Evolutionary conservation across 2,329 filamentous ascomycete species (phyloP), one percentile per base, ranked within the genome.

Genomic region (Clarireedia homoeocarpa): DNA sequence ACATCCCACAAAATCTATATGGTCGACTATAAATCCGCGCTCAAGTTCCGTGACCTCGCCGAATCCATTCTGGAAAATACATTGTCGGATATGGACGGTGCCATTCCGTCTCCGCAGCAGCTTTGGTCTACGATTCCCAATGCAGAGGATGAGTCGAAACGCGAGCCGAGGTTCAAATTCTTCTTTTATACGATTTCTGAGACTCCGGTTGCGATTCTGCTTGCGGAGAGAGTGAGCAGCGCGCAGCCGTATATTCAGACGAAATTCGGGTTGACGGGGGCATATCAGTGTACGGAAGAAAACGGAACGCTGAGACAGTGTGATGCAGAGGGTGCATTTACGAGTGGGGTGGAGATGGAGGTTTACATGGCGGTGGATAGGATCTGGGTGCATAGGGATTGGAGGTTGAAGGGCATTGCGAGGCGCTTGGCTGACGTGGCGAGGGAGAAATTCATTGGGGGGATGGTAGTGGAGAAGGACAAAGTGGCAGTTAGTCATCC

Each of bases 401-500:
- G 80, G 57, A 75, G 83, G 34, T 71, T 78, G 44, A 75, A 77
- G 61, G 80, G 81, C 7, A 76, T 85, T 52, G 83, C 82, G 4
- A 75, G 75, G 52, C 73, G 75, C 54, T 69, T 86, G 47, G 67
- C 86, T 17, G 79, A 85, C 58, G 76, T 74, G 55, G 78, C 79
- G 24, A 72, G 77, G 54, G 73, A 71, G 56, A 75, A 60, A 63
- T 83, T 83, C 63, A 73, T 81, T 53, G 78, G 80, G 58, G 77
- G 77, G 2, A 72, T 81, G 68, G 74, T 75, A 40, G 73, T 84
- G 48, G 71, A 75, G 17, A 83, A 80, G 66, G 72, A 74, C 10
- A 68, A 76, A 64, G 73, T 85, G 40, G 83, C 83, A 2, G 85
- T 86, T 70, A 84, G 81, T 62, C 81, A 84, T 63, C 82, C 83